phyloP scores from a whole-genome alignment of 495 filamentous ascomycete species.

The Mycothermus thermophilus region DNA sequence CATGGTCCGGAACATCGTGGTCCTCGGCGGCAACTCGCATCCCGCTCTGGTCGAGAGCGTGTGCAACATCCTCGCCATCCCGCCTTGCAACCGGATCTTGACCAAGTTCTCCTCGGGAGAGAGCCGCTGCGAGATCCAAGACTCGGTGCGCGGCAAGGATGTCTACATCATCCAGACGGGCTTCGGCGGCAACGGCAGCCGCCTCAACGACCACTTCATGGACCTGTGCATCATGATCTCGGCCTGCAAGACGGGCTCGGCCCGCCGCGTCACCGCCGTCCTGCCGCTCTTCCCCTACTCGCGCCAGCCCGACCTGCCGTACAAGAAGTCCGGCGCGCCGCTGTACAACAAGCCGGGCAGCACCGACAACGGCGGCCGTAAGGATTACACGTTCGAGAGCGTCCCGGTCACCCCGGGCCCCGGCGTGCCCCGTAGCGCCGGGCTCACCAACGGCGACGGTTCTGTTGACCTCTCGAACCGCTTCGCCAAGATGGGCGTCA shows the following conservation, averaged over 20 bases:
- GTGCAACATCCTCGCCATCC: conserved; percentile 76
- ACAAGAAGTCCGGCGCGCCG: conserved; percentile 88
- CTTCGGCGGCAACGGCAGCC: conserved; percentile 36
- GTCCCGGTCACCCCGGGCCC: conserved; percentile 73
- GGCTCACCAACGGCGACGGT: conserved; percentile 50
- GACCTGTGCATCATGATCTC: conserved; percentile 95
- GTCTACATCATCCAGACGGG: conserved; percentile 87
- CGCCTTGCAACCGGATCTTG: conserved; percentile 67
- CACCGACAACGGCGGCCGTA: conserved; percentile 35
- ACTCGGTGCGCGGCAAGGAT: conserved; percentile 94
- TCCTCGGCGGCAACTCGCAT: conserved; percentile 90
- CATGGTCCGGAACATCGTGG: conserved; percentile 96
- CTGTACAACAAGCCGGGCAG: conserved; percentile 52
- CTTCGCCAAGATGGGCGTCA: conserved; percentile 35
- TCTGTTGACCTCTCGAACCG: conserved; percentile 55
- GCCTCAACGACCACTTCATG: conserved; percentile 82
- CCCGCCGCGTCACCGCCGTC: conserved; percentile 81
- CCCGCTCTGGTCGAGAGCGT: conserved; percentile 75
- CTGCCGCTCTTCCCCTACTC: conserved; percentile 94
- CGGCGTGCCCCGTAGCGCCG: conserved; percentile 45
- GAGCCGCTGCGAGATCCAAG: conserved; percentile 84
- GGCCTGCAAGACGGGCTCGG: conserved; percentile 92
- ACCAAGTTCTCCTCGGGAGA: conserved; percentile 92
- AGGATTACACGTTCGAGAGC: conserved; percentile 84
- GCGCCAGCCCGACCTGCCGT: conserved; percentile 86